phyloP scores from a whole-genome alignment of 441 rosid genomes.

The Adansonia gregorii region DNA sequence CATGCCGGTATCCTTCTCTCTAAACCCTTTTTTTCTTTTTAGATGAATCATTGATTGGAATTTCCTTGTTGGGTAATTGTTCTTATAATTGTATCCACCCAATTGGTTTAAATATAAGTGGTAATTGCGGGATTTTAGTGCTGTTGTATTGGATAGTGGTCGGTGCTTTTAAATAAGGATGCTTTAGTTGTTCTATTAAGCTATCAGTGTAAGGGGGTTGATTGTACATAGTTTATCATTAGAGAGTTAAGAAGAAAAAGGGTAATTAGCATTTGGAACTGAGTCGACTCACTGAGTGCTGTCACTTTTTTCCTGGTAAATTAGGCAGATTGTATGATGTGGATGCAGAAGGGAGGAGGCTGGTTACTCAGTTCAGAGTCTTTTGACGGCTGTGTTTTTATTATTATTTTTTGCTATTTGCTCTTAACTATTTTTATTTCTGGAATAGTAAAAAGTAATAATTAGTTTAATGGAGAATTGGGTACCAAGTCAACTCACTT shows the following conservation, averaged over 20 bases:
- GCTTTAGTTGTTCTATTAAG: neutral
- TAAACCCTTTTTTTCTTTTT: neutral
- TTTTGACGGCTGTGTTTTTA: neutral
- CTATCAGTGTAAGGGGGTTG: neutral
- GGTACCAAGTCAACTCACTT: neutral
- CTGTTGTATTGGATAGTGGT: neutral
- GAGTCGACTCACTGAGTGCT: neutral
- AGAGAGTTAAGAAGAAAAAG: neutral
- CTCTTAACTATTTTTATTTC: neutral
- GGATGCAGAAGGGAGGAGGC: neutral
- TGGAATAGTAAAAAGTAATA: neutral
- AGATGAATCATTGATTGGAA: slow-evolving; percentile 7
- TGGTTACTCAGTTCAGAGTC: slow-evolving; percentile 7
- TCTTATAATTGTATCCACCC: neutral
- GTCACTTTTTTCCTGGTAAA: neutral
- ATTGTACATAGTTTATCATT: neutral
- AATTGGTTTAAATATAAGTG: neutral
- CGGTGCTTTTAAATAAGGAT: neutral
- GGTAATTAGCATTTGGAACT: slow-evolving; percentile 10
- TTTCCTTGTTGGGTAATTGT: neutral
- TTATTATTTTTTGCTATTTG: neutral
- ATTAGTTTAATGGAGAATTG: slow-evolving; percentile 3
- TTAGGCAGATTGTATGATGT: slow-evolving; percentile 5
- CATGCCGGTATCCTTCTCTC: slow-evolving; percentile 56
- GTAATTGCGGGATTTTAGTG: neutral